These are phyloP conservation scores for Fusarium piperis DNA, from an alignment of 2,329 filamentous ascomycete species.

Conservation along the genomic window DNA sequence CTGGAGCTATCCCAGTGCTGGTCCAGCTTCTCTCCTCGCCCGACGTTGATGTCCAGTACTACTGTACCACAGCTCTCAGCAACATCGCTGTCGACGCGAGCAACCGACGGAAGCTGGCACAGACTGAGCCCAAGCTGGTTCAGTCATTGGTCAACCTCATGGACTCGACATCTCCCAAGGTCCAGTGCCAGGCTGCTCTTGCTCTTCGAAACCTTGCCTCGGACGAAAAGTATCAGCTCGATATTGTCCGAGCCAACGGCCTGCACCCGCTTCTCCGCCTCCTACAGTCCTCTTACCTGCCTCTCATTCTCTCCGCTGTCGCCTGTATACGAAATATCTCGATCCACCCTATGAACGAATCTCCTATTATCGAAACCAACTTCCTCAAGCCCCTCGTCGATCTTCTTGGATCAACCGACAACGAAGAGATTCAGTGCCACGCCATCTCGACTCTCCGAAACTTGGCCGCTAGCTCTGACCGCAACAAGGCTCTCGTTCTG, in stretches of 20 bases:
- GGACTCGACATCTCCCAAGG: conserved; percentile 97
- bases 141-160: conserved; percentile 95
- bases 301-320: conserved; percentile 94
- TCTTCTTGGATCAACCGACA: conserved; percentile 92
- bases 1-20: conserved; percentile 96
- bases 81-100: conserved; percentile 96
- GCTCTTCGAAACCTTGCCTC: conserved; percentile 95
- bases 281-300: conserved; percentile 93
- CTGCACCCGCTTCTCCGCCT: conserved; percentile 87
- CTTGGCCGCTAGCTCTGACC: conserved; percentile 93
- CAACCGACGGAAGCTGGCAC: conserved; percentile 90
- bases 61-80: conserved; percentile 97
- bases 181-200: conserved; percentile 95
- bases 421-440: conserved; percentile 98
- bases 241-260: conserved; percentile 91
- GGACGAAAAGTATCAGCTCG: conserved; percentile 97
- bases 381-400: conserved; percentile 95
- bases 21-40: conserved; percentile 92
- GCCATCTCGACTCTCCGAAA: conserved; percentile 97
- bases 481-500: conserved; percentile 97
- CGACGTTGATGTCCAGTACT: conserved; percentile 98
- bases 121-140: conserved; percentile 90
- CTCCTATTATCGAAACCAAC: conserved; percentile 96
- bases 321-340: conserved; percentile 99
- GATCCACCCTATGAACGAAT: conserved; percentile 97